These are phyloP conservation scores for Neurospora sp. DNA, from an alignment of 495 filamentous ascomycete species.

Conservation along the genomic window DNA sequence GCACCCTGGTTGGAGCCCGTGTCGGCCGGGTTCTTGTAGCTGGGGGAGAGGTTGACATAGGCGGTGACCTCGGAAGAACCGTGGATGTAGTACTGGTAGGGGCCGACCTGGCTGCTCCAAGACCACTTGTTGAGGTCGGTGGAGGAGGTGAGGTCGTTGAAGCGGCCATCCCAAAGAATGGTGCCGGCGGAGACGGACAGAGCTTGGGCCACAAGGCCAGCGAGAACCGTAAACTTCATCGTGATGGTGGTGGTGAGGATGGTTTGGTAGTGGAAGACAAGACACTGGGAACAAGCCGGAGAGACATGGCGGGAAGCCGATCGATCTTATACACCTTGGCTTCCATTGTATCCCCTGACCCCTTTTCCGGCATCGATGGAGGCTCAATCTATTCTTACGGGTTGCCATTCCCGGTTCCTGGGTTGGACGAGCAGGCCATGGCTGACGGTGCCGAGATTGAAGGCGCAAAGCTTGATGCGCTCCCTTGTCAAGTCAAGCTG, in stretches of 20 bases:
- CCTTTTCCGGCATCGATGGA: neutral
- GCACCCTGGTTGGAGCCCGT: constrained; percentile 50
- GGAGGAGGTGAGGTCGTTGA: constrained; percentile 45
- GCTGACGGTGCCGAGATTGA: neutral
- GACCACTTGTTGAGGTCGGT: constrained; percentile 52
- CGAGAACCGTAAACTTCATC: constrained; percentile 21
- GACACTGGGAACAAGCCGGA: neutral
- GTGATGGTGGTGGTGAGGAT: neutral
- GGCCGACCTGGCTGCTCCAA: constrained; percentile 54
- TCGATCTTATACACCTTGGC: neutral
- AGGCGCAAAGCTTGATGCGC: neutral
- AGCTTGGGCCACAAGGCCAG: constrained; percentile 11
- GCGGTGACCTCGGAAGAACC: constrained; percentile 41
- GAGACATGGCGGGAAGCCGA: neutral
- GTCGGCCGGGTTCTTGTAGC: constrained; percentile 61
- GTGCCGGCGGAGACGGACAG: constrained; percentile 26
- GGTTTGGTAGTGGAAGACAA: neutral
- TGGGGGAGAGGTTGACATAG: constrained; percentile 46
- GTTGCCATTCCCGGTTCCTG: neutral
- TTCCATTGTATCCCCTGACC: neutral
- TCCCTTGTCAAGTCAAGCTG: neutral
- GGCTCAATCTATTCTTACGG: neutral
- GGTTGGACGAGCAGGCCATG: neutral
- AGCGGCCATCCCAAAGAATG: constrained; percentile 52
- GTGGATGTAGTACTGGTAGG: constrained; percentile 70